A percentile compares a stretch with the other conserved stretches of the same genome.
phyloP scores from a whole-genome alignment of 805 yeast genomes.

The baker's yeast (Saccharomyces cerevisiae) region DNA sequence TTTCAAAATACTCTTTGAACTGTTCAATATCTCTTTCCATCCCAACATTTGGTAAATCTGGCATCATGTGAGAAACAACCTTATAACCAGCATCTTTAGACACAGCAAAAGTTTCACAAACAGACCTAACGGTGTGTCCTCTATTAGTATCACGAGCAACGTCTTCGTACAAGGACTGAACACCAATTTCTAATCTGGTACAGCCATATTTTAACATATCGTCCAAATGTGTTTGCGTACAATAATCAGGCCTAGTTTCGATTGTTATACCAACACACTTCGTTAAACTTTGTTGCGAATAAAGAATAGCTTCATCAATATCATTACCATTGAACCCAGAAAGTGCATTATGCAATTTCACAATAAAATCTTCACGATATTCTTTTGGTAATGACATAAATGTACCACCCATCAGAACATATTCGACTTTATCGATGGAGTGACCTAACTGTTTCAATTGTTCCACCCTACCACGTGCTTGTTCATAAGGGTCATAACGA shows the following conservation, averaged over 20 bases:
- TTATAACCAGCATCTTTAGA: conserved; percentile 99
- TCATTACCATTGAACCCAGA: conserved; percentile 85
- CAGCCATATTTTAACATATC: conserved; percentile 97
- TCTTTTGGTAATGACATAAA: conserved; percentile 90
- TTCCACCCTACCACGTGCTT: conserved; percentile 94
- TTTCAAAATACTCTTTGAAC: conserved; percentile 92
- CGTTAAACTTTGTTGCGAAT: conserved; percentile 88
- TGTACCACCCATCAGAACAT: conserved; percentile 98
- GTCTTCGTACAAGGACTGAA: conserved; percentile 93
- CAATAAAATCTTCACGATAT: conserved; percentile 82
- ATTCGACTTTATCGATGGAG: conserved; percentile 93
- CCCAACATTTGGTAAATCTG: conserved; percentile 96
- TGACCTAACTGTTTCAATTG: conserved; percentile 93
- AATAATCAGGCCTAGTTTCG: conserved; percentile 97
- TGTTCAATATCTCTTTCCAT: conserved; percentile 97
- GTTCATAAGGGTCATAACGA: conserved; percentile 96
- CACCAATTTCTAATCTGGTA: conserved; percentile 93
- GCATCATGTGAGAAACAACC: conserved; percentile 99
- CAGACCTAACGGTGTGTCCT: conserved; percentile 95
- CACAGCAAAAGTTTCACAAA: conserved; percentile 87
- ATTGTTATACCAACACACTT: conserved; percentile 98
- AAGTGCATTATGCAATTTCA: conserved; percentile 87
- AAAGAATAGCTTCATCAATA: conserved; percentile 81
- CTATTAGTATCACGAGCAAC: conserved; percentile 97
- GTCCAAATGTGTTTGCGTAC: conserved; percentile 89